Evolutionary conservation across 2,329 filamentous ascomycete species (phyloP).

Genomic region (Stachybotrys elegans): DNA sequence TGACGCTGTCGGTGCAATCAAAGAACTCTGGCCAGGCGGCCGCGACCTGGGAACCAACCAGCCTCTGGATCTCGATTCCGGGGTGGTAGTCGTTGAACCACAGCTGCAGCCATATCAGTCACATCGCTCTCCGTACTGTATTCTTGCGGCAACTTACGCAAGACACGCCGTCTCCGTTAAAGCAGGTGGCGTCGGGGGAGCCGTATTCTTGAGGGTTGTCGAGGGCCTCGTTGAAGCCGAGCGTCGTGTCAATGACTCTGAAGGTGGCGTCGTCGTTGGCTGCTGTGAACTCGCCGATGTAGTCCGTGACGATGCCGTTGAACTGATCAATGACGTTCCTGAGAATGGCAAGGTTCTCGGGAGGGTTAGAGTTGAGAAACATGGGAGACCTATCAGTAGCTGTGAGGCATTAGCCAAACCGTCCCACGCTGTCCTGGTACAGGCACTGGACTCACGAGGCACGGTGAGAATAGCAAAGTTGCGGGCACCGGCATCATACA

Average conservation of each 20-base stretch:
- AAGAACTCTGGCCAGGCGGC: constrained; percentile 7
- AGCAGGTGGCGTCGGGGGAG: constrained; percentile 35
- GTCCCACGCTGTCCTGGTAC: rapidly evolving
- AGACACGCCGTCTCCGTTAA: constrained; percentile 32
- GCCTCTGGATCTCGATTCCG: constrained; percentile 31
- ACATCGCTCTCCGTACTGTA: background rate
- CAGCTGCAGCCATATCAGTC: constrained; percentile 13
- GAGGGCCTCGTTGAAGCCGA: constrained; percentile 36
- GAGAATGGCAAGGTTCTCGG: constrained; percentile 14
- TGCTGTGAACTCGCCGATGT: constrained; percentile 24
- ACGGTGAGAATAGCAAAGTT: constrained; percentile 58
- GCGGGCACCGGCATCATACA: constrained; percentile 49
- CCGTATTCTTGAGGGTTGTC: constrained; percentile 35
- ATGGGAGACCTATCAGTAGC: constrained; percentile 35
- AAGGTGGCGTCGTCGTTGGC: constrained; percentile 26
- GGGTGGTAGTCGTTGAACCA: constrained; percentile 42
- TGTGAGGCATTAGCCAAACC: constrained; percentile 9
- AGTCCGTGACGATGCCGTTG: constrained; percentile 26
- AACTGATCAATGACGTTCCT: constrained; percentile 29
- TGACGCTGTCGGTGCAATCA: background rate
- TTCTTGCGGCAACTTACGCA: constrained; percentile 20
- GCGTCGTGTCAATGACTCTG: constrained; percentile 33
- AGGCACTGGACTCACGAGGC: constrained; percentile 30
- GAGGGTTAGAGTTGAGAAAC: constrained; percentile 14
- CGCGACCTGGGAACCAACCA: constrained; percentile 33